phyloP scores from a whole-genome alignment of 2,329 filamentous ascomycete genomes.

The Colletotrichum sp. region DNA sequence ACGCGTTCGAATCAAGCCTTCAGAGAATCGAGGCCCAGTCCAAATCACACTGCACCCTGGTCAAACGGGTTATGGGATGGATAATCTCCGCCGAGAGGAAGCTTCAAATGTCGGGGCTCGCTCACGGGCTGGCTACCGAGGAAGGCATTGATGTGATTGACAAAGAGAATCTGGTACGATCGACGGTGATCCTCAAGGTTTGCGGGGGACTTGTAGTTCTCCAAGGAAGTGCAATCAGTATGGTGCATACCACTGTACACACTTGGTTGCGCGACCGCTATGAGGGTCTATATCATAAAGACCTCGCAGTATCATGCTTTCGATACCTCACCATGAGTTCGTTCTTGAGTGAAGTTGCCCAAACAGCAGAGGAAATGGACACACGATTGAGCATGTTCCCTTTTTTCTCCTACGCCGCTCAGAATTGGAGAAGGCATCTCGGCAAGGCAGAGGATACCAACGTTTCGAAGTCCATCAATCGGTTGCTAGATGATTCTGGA shows the following conservation, averaged over 20 bases:
- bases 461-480: not conserved
- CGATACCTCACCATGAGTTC: not conserved
- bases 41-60: not conserved
- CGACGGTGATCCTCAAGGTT: not conserved
- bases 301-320: not conserved
- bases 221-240: not conserved
- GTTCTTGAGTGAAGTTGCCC: accelerated
- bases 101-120: not conserved
- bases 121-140: not conserved
- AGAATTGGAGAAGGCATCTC: not conserved
- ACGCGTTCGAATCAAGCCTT: not conserved
- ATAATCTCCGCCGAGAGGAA: not conserved
- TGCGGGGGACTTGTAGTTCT: not conserved
- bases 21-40: not conserved
- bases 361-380: not conserved
- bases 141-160: not conserved
- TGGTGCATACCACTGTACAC: not conserved
- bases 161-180: not conserved
- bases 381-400: not conserved
- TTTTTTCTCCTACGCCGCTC: not conserved
- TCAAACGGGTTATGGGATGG: not conserved
- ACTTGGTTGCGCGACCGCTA: not conserved
- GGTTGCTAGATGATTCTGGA: not conserved
- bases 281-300: accelerated
- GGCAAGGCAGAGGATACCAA: not conserved